Base-by-base conservation (phyloP, 1,284 basidiomycete species). In the Hortiboletus rubellus region DNA sequence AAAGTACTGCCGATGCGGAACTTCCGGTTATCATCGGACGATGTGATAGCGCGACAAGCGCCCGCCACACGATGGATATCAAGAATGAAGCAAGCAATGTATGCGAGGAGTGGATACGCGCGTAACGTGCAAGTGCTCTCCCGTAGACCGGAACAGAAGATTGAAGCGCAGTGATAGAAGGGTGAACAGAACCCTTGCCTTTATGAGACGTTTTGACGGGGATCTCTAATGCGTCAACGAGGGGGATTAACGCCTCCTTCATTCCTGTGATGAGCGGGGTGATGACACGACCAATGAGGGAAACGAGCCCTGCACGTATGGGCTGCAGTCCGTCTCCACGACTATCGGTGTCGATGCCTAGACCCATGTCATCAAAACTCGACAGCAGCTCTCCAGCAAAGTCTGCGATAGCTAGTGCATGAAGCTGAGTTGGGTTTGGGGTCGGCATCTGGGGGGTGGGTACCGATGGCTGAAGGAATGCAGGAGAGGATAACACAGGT, bases 301-400 rank as follows among this genome's bases (percentile, higher is more conserved):
- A 89, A 37, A 82, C 76, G 33, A 92, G 77, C 5, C 84, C 84
- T 60, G 89, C 84, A 15, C 87, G 81, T 54, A 87, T 80, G 36
- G 74, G 66, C 67, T 83, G 86, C 53, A 92, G 71, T 3, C 85
- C 85, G 60, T 91, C 87, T 15, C 81, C 82, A 50, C 87, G 78
- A 53, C 69, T 64, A 63, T 89, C 86, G n/a, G 72, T 72, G 54
- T 87, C 85, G 22, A 77, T 70, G 27, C 86, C 86, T 5, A 90
- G 74, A 40, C 79, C 76, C 30, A 89, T 72, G 17, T 82, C 78
- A 68, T 91, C 86, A 50, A 92, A 87, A 17, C 77, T 79, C 63
- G 84, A 83, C 30, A 91, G 75, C 42, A 92, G 71, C 66, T 92
- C 90, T 48, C 84, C 86, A 24, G 86, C 83, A 62, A 92, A 85